Percentiles rank a stretch among this genome's conserved stretches.
Evolutionary conservation across 441 rosid species (phyloP).

Genomic region (Populus hybrid): DNA sequence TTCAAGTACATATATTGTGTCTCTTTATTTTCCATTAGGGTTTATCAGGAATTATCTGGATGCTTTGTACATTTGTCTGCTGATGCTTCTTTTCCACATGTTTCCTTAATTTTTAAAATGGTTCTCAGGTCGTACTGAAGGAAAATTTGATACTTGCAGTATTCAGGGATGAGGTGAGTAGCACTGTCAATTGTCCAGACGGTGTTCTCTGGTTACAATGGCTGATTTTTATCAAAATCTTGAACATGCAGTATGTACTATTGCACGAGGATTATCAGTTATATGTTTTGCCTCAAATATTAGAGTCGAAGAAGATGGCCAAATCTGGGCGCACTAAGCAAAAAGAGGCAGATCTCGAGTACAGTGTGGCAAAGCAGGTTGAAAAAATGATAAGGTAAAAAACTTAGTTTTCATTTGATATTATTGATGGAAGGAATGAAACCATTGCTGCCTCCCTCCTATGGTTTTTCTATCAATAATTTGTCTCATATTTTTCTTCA

Average conservation of each 20-base stretch:
- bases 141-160: constrained; percentile 84
- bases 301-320: constrained; percentile 98
- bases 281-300: constrained; percentile 90
- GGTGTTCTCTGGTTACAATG: constrained; percentile 19
- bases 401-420: not conserved
- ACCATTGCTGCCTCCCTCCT: not conserved
- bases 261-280: constrained; percentile 97
- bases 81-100: not conserved
- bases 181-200: constrained; percentile 16
- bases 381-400: constrained; percentile 94
- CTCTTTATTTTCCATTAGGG: not conserved
- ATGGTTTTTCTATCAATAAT: not conserved
- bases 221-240: constrained; percentile 30
- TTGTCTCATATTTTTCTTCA: not conserved
- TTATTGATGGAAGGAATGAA: not conserved
- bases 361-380: constrained; percentile 99
- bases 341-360: constrained; percentile 97
- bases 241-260: constrained; percentile 61
- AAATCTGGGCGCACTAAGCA: constrained; percentile 96
- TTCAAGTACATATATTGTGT: not conserved
- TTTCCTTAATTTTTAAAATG: constrained; percentile 20
- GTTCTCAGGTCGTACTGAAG: constrained; percentile 84
- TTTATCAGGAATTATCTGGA: not conserved
- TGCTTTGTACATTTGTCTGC: not conserved
- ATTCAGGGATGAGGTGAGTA: constrained; percentile 94